Base-by-base conservation (phyloP, 441 rosid species). In the Populus hybrid region DNA sequence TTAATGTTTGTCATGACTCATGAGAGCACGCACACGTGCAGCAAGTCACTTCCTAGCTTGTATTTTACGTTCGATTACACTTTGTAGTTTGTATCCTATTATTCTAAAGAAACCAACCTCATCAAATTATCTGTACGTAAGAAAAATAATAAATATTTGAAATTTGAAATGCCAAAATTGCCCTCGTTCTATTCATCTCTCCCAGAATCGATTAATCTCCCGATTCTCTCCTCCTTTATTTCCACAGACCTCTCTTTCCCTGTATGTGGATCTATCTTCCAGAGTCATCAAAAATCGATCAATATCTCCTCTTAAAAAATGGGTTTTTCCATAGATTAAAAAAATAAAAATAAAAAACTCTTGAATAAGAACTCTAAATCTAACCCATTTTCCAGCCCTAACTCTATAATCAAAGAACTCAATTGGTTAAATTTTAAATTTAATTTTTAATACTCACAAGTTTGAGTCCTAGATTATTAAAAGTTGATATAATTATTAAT, bases 371-470 rank as follows among this genome's bases (percentile, higher is more conserved):
- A 45, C 20, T 2, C 20, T 1, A 45, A 4, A 45, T 45, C 56
- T 45, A 45, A 45, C 16, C 56, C 2, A 14, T 45, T 45, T 45
- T 45, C 56, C 56, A 3, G 14, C 56, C 56, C 6, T 38, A 38
- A 0, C 56, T 2, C 56, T 1, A 45, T 45, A 0, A 1, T 36
- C 0, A 11, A 42, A 11, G 0, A 42, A 42, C 1, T 36, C 0
- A 36, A 36, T 7, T 36, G 0, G 9, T 36, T 0, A 7, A 0
- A 36, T 36, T 1, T 36, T 7, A 1, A 36, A 36, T 24, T 24
- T 24, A 1, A 24, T 24, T 24, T 24, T 36, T 36, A 36, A 38
- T 38, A 38, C 9, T 38, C 0, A 38, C 0, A 0, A 38, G 3
- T 9, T 38, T 2, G 11, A 2, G 1, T 38, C 9, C 7, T 36